Evolutionary conservation across 495 filamentous ascomycete species (phyloP).

Genomic region (Aspergillus biplanus): DNA sequence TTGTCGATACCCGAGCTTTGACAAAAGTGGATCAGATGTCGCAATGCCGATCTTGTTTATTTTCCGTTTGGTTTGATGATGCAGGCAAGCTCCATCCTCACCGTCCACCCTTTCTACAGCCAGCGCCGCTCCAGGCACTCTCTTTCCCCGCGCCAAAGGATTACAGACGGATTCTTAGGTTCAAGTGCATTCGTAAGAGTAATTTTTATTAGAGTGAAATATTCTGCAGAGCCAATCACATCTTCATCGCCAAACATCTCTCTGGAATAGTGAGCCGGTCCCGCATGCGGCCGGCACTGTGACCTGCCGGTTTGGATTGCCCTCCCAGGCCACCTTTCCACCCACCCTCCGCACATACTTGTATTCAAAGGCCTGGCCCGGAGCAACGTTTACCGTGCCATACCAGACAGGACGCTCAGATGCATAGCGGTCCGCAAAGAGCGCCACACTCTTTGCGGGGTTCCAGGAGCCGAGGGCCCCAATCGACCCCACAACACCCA

Average conservation of each 20-base stretch:
- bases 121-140: not conserved
- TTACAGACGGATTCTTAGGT: not conserved
- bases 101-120: not conserved
- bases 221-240: not conserved
- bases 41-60: not conserved
- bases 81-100: not conserved
- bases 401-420: constrained; percentile 60
- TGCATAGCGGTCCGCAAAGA: constrained; percentile 59
- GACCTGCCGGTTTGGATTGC: constrained; percentile 63
- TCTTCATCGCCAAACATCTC: constrained; percentile 37
- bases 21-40: not conserved
- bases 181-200: not conserved
- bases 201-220: not conserved
- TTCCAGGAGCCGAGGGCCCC: constrained; percentile 61
- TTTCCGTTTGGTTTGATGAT: not conserved
- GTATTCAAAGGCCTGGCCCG: constrained; percentile 61
- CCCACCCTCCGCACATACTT: constrained; percentile 67
- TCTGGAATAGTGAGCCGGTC: constrained; percentile 39
- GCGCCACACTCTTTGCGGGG: constrained; percentile 48
- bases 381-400: constrained; percentile 51
- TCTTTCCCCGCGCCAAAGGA: not conserved
- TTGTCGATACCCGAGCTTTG: not conserved
- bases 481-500: constrained; percentile 62
- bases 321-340: constrained; percentile 64
- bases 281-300: constrained; percentile 56